These are phyloP conservation scores for Trichoderma sp. DNA, from an alignment of 2,329 filamentous ascomycete genomes.

Conservation along the genomic window DNA sequence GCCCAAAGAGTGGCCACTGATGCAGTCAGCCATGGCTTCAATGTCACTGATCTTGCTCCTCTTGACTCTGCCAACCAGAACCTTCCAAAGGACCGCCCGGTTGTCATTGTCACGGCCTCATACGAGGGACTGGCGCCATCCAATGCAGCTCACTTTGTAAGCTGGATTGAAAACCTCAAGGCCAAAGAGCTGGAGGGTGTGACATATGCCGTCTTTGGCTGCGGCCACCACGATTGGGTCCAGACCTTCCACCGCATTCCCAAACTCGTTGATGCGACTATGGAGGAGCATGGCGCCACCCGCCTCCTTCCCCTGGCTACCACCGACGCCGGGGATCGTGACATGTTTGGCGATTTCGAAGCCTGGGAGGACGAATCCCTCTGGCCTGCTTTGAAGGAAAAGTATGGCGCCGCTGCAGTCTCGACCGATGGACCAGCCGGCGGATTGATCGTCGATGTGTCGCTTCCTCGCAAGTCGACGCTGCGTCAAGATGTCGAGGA, in stretches of 20 bases:
- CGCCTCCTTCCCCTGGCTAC: slow-evolving; percentile 47
- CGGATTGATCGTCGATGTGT: slow-evolving; percentile 46
- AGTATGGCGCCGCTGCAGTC: slow-evolving; percentile 38
- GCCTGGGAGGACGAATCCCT: slow-evolving; percentile 59
- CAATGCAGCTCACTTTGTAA: slow-evolving; percentile 65
- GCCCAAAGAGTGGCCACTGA: slow-evolving; percentile 60
- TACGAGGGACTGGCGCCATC: slow-evolving; percentile 74
- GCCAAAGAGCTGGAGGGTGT: slow-evolving; percentile 52
- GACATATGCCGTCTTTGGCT: slow-evolving; percentile 67
- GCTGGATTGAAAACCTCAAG: slow-evolving; percentile 59
- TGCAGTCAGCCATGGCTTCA: slow-evolving; percentile 58
- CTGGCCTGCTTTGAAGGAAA: slow-evolving; percentile 49
- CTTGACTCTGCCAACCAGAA: slow-evolving; percentile 61
- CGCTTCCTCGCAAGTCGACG: slow-evolving; percentile 51
- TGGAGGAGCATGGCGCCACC: slow-evolving; percentile 38
- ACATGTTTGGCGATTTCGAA: slow-evolving; percentile 67
- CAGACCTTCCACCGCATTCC: slow-evolving; percentile 67
- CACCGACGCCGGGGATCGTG: slow-evolving; percentile 58
- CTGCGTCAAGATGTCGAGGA: slow-evolving; percentile 63
- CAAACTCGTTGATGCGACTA: slow-evolving; percentile 54
- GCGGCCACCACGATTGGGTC: slow-evolving; percentile 56
- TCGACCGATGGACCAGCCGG: slow-evolving; percentile 10
- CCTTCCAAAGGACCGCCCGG: slow-evolving; percentile 57
- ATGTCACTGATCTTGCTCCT: slow-evolving; percentile 48
- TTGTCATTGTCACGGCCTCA: slow-evolving; percentile 65